Evolutionary conservation across 1,284 basidiomycete genomes (phyloP).

Genomic region (Hemileia vastatrix): DNA sequence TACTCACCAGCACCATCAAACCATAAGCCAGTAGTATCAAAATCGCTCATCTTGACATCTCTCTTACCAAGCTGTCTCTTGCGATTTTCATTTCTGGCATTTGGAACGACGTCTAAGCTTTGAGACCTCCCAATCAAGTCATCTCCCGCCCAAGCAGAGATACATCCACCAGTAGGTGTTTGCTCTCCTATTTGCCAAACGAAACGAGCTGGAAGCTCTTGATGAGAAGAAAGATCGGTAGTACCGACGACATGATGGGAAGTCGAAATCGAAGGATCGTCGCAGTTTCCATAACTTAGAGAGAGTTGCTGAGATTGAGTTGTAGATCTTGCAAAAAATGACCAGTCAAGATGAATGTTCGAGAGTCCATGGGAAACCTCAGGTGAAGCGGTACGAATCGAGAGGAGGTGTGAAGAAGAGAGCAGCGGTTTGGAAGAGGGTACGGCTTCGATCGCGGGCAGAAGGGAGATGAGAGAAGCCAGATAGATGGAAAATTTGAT

Average conservation of each 20-base stretch:
- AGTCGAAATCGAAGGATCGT: neutral
- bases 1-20: slow-evolving; percentile 5
- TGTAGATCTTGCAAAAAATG: neutral
- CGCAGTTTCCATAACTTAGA: neutral
- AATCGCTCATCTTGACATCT: neutral
- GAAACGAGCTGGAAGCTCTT: neutral
- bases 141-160: neutral
- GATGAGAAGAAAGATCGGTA: neutral
- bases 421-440: no score
- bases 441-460: no score
- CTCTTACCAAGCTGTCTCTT: neutral
- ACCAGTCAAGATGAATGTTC: neutral
- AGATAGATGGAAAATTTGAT: no score
- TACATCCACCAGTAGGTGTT: neutral
- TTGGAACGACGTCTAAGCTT: neutral
- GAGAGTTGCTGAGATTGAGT: neutral
- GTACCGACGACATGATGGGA: neutral
- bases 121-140: neutral
- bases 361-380: neutral
- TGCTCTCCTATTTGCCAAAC: neutral
- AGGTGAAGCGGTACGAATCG: no score
- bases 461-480: no score
- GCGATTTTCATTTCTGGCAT: neutral
- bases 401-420: no score
- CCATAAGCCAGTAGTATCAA: slow-evolving; percentile 1